phyloP scores from a whole-genome alignment of 345 rosid genomes.

The Microcos paniculata region DNA sequence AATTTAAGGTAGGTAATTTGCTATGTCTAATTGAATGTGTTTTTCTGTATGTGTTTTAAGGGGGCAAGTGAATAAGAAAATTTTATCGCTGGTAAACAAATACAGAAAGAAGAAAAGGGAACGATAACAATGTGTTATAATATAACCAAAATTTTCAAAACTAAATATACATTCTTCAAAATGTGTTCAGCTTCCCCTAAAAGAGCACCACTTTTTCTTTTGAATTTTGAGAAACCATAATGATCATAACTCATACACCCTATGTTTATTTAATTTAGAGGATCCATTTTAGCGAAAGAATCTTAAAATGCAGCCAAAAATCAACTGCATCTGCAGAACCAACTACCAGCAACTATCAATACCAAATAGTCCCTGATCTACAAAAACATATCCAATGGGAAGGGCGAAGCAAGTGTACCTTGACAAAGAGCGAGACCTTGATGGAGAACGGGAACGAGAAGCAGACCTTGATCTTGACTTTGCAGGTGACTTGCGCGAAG shows the following conservation, averaged over 20 bases:
- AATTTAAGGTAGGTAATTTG: background rate
- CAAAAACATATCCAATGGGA: background rate
- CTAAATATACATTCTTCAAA: background rate
- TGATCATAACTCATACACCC: background rate
- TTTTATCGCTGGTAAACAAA: background rate
- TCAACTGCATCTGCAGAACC: background rate
- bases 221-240: background rate
- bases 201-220: background rate
- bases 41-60: background rate
- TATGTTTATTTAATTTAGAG: background rate
- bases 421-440: conserved; percentile 63
- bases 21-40: background rate
- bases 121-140: background rate
- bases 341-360: background rate
- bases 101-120: background rate
- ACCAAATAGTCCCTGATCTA: background rate
- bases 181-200: background rate
- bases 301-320: conserved; percentile 1
- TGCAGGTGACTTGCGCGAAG: conserved; percentile 60
- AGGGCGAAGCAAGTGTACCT: conserved; percentile 49
- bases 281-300: background rate
- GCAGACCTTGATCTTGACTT: conserved; percentile 66
- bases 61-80: background rate
- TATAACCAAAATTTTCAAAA: background rate
- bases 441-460: conserved; percentile 60